Evolutionary conservation across 164 flowering plant species (phyloP), one percentile per base, ranked within the genome.

Genomic region (Malania oleifera): DNA sequence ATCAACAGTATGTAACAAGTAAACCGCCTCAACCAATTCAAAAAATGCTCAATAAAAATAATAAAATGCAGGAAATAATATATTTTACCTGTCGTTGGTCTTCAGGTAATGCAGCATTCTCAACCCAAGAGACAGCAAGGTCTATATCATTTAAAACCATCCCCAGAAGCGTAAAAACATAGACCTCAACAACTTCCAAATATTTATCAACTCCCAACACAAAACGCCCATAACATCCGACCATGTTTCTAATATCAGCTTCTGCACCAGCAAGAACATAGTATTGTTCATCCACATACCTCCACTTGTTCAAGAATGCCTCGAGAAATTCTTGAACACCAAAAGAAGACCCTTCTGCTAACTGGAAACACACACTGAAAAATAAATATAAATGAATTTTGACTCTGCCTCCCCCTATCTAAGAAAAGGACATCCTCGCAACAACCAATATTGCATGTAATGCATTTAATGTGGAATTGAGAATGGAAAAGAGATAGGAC

Each of bases 291-390:
- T 79, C 74, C 40, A 69, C 73, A 63, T 61, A 77, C 26, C 53
- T 73, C 95, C 98, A 89, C 52, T 67, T 82, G 61, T 66, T 46
- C 56, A 92, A 84, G 63, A 76, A 89, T 56, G 85, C 92, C 66
- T 82, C 86, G n/a, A 92, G 86, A 48, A 71, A 65, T 65, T 69
- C 76, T 40, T 59, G 70, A 67, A 73, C 78, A 60, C 71, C 82
- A 45, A 64, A 53, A 50, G 57, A 18, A 17, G 65, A 76, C 46
- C 81, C 81, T 68, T 79, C 86, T 62, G 85, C 65, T 49, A 87
- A 70, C 67, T 79, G 85, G 54, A 87, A 71, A 64, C 93, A 82
- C 11, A 67, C 79, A 77, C 95, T 88, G 73, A 57, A 49, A 61
- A 52, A 34, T 1, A 47, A 67, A 48, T n/a, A n/a, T n/a, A n/a